phyloP scores from a whole-genome alignment of 148 eudicot species.

The Pouteria glomerata region DNA sequence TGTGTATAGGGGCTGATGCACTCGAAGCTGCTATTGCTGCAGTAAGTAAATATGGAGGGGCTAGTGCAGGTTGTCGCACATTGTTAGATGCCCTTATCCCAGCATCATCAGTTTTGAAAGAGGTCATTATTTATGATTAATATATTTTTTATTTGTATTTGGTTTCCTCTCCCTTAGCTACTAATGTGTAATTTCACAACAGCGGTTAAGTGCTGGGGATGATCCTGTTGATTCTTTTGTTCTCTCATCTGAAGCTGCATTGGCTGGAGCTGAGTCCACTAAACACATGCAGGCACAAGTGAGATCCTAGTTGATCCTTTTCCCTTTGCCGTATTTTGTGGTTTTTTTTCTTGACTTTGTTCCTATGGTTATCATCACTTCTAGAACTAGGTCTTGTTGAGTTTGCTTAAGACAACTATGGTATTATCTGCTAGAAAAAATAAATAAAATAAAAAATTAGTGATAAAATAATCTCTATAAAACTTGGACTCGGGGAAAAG shows the following conservation, averaged over 20 bases:
- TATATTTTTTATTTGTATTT: neutral
- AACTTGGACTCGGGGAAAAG: too few relatives aligned
- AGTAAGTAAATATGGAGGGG: conserved; percentile 92
- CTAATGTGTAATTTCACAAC: conserved; percentile 22
- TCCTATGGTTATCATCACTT: neutral
- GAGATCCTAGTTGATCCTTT: conserved; percentile 8
- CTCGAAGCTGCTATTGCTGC: conserved; percentile 84
- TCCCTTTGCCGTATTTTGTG: neutral
- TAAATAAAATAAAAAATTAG: too few relatives aligned
- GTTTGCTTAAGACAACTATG: neutral
- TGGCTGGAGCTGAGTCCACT: conserved; percentile 80
- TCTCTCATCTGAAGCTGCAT: conserved; percentile 79
- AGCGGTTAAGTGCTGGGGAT: conserved; percentile 72
- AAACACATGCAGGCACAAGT: conserved; percentile 90
- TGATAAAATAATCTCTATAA: too few relatives aligned
- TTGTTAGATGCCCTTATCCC: conserved; percentile 94
- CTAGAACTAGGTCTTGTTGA: neutral
- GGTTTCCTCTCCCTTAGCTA: conserved; percentile 1
- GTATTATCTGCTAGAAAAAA: too few relatives aligned
- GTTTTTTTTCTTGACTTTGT: neutral
- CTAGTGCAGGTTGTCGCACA: conserved; percentile 86
- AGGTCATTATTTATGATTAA: conserved; percentile 39
- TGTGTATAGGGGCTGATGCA: conserved; percentile 69
- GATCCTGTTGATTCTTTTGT: conserved; percentile 72
- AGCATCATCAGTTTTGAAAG: conserved; percentile 64